Evolutionary conservation across 176 grass and related monocot species (phyloP).

Genomic region (Saccharum spontaneum): DNA sequence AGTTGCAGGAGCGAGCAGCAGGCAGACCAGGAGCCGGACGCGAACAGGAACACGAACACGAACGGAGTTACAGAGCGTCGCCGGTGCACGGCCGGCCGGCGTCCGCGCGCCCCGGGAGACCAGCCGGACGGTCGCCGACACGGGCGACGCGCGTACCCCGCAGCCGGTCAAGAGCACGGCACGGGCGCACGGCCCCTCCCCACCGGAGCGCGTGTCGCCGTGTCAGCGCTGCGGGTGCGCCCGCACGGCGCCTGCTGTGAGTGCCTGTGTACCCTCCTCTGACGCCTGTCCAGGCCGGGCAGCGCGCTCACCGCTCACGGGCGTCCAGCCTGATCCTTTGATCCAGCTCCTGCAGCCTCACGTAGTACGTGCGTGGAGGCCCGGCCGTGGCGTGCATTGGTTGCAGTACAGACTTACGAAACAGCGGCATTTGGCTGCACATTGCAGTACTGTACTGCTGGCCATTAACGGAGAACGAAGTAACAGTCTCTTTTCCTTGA

Average conservation of each 20-base stretch:
- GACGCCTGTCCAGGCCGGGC: not conserved
- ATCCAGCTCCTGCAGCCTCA: not conserved
- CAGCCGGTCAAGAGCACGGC: slow-evolving; percentile 16
- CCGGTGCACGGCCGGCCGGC: slow-evolving; percentile 9
- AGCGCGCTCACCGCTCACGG: not conserved
- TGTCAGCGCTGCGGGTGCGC: not conserved
- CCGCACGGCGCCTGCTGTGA: slow-evolving; percentile 1
- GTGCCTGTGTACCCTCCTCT: not conserved
- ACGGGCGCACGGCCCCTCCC: not conserved
- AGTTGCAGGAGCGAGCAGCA: not conserved
- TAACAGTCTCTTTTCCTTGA: not conserved
- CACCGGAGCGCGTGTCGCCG: not conserved
- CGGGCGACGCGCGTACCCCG: not conserved
- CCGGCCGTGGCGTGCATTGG: not conserved
- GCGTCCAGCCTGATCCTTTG: not conserved
- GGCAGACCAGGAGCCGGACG: not conserved
- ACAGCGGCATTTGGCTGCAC: not conserved
- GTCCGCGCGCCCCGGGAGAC: not conserved
- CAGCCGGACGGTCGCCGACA: slow-evolving; percentile 14
- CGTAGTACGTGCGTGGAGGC: not conserved
- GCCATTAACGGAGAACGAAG: not conserved
- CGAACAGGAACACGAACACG: not conserved
- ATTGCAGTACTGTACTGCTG: not conserved
- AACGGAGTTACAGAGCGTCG: not conserved
- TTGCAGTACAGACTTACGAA: not conserved